Evolutionary conservation across 2,329 filamentous ascomycete species (phyloP), one percentile per base, ranked within the genome.

Genomic region (Decorospora gaudefroyi): DNA sequence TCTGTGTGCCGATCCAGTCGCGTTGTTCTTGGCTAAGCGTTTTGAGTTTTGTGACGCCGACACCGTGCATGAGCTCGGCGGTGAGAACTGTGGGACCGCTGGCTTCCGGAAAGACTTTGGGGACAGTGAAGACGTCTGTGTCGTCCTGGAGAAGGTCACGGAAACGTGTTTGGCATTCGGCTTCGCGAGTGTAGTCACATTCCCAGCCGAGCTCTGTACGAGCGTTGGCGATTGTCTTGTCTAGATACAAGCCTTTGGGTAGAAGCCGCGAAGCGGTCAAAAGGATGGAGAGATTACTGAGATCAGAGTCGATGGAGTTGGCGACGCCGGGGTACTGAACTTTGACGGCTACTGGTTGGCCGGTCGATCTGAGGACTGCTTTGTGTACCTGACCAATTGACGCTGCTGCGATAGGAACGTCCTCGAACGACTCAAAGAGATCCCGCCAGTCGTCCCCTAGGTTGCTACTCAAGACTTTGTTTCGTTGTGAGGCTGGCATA

Each of bases 191-290:
- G 68, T 99, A 99, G 74, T 99, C 90, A 67, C 92, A 97, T 75
- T 99, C 93, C 93, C 93, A 99, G 3, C 83, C 91, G 3, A 99
- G 81, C 70, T 99, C 93, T 1, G 83, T 84, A 7, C 93, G 84
- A 3, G 93, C 92, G 65, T 99, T 99, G 56, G 88, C 91, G 56
- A 99, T 97, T 0, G 93, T 99, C 71, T 95, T 96, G 73, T 99
- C 88, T 6, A 99, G 84, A 65, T 93, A 99, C 0, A 99, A 78
- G 0, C 93, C 93, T 65, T 88, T 91, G 1, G 93, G 95, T 0
- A 99, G 79, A 17, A 99, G 81, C 44, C 88, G 85, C 4, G 91
- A 95, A 17, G 93, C 93, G 4, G 89, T 93, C 9, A 99, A 82
- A 1, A 99, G 84, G 43, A 99, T 81, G 6, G 87, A 89, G 21